Evolutionary conservation across 208 protist genomes (phyloP), one percentile per base, ranked within the genome.

Genomic region (Leishmania tropica): DNA sequence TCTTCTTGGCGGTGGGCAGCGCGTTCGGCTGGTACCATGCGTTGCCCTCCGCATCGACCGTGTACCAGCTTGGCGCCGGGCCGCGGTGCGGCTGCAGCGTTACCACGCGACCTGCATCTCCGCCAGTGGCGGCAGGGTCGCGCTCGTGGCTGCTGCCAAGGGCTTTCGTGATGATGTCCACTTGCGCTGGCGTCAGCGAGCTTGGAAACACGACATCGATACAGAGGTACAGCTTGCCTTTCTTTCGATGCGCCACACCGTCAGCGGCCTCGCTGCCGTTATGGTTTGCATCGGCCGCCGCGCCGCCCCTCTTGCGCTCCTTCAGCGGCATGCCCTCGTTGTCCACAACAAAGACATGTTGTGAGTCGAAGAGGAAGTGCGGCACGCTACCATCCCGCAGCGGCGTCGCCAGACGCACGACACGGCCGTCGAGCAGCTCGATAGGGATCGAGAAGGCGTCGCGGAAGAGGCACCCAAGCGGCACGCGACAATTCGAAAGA

Each of bases 291-390:
- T 65, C 11, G n/a, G 60, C 60, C 24, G 60, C 60, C n/a, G 60
- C 60, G 65, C 58, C 31, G 60, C 4, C 81, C 3, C 48, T 58
- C 15, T 67, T 51, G 40, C 48, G 64, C 54, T 47, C 76, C 65
- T 89, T 84, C n/a, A 93, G 75, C 15, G 97, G 97, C 95, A 99
- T 98, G 17, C 97, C 97, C 87, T 99, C 96, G 75, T 90, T 83
- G 24, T 98, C 95, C 51, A 98, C 87, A 37, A 97, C 86, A 68
- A 83, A 92, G 42, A 87, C 83, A 82, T 89, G 85, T 48, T 89
- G 70, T 2, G 83, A 45, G 51, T 84, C 76, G 54, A 89, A 88
- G 64, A 87, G 75, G 51, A 88, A 85, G 21, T 51, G 67, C 17
- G 70, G 58, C 74, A 85, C 82, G 28, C 48, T 79, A 56, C 79